Percentiles rank a stretch among this genome's conserved stretches.
Conservation (phyloP, 1,284 basidiomycete genomes). For the Earliella scabrosa region DNA sequence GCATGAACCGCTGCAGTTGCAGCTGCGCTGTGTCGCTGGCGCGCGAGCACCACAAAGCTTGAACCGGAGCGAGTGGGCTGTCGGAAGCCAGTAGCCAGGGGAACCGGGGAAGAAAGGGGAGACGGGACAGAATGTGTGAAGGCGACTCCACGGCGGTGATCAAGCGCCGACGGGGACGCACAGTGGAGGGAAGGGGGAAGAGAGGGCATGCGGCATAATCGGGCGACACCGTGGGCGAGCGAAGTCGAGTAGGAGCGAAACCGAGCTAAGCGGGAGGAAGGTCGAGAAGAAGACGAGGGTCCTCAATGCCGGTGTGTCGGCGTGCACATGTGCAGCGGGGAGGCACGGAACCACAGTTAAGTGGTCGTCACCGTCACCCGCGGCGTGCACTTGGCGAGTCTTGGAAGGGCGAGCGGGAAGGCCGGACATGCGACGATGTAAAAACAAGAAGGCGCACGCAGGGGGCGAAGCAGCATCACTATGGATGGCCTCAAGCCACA, state of each 20-base stretch:
- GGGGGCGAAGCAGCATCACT: conserved; percentile 54
- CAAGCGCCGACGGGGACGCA: conserved; percentile 29
- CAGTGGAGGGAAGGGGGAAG: conserved; percentile 11
- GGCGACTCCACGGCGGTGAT: conserved; percentile 32
- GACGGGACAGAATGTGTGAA: conserved; percentile 9
- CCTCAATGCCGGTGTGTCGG: conserved; percentile 69
- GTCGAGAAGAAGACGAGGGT: conserved; percentile 29
- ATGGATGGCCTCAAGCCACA: conserved; percentile 53
- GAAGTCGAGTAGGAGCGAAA: conserved; percentile 17
- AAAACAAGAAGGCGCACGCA: conserved; percentile 59
- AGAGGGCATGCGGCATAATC: conserved; percentile 23
- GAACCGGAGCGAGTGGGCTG: conserved; percentile 23
- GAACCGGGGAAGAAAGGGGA: conserved; percentile 13
- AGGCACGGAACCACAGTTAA: conserved; percentile 76
- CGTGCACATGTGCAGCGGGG: conserved; percentile 45
- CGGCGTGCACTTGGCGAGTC: conserved; percentile 55
- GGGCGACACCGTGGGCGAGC: conserved; percentile 19
- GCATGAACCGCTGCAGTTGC: conserved; percentile 21
- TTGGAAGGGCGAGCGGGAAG: conserved; percentile 49
- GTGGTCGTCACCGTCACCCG: conserved; percentile 63
- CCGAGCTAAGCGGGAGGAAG: conserved; percentile 18
- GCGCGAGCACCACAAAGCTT: conserved; percentile 21
- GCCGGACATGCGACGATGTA: conserved; percentile 40
- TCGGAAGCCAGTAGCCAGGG: conserved; percentile 25
- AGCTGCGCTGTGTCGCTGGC: conserved; percentile 19